Base-by-base conservation (phyloP, 768 basidiomycete species). In the Mycena leptocephala region DNA sequence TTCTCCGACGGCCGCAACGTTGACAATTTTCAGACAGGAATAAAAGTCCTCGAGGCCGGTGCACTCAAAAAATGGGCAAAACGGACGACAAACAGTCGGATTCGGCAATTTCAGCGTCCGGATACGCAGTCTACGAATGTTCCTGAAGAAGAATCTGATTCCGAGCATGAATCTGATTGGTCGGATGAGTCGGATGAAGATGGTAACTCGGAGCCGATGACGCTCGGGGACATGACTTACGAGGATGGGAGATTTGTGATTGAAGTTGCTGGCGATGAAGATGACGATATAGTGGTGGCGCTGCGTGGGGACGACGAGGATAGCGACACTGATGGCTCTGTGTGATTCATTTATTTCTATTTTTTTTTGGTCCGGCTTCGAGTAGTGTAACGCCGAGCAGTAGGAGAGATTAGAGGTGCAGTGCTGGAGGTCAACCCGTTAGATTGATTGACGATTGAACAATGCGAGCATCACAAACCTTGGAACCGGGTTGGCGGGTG, bases 11-110 rank as follows among this genome's bases (percentile, higher is more conserved):
- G 55, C 2, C 33, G 58, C 22, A 30, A 70, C 18, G 71, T 78
- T 18, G 72, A 77, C 30, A 75, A 80, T 43, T 71, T 76, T 30
- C 26, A 33, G 9, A 22, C 62, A 14, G 79, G 79, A 3, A 33
- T 76, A 0, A 22, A 26, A 11, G 20, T 22, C 9, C 72, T 79
- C 22, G 24, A 7, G 6, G 56, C 32, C 18, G 76, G 78, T 1
- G 74, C 70, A n/a, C 62, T 79, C 6, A 30, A 71, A 22, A 76
- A 75, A 43, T 79, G 72, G 72, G 48, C 62, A 2, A 53, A 43
- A 20, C 63, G 74, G 35, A 79, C 76, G 0, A 74, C 63, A 22
- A 46, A 41, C 51, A 65, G 30, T 18, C 55, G 78, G 2, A n/a
- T 56, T 53, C 62, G 37, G 20, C 48, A 51, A 3, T 2, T 67